Evolutionary conservation across 352 stramenopile species (phyloP).

Genomic region (Pythium aquatile): DNA sequence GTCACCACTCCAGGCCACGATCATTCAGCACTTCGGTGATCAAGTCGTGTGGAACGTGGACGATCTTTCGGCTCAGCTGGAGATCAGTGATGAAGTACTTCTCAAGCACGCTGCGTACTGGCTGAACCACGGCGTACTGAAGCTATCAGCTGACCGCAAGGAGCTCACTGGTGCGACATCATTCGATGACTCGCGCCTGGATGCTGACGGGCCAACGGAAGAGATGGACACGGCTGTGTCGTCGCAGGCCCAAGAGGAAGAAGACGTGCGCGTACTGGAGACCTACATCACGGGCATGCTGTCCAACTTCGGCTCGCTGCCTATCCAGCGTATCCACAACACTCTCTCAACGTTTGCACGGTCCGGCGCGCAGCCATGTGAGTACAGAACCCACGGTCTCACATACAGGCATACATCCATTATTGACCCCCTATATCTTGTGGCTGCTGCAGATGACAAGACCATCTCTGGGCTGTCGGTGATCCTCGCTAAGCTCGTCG

Average conservation of each 20-base stretch:
- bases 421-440: neutral
- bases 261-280: conserved; percentile 92
- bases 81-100: conserved; percentile 59
- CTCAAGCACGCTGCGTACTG: conserved; percentile 64
- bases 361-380: conserved; percentile 74
- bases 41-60: conserved; percentile 69
- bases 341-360: conserved; percentile 90
- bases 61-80: conserved; percentile 54
- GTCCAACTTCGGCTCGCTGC: conserved; percentile 91
- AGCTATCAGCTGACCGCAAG: conserved; percentile 40
- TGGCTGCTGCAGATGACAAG: conserved; percentile 56
- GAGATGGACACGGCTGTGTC: conserved; percentile 86
- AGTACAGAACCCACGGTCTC: conserved; percentile 13
- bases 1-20: conserved; percentile 91
- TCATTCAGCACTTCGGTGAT: conserved; percentile 95
- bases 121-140: conserved; percentile 69
- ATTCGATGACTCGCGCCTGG: conserved; percentile 45
- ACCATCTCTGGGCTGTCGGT: conserved; percentile 75
- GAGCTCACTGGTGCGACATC: conserved; percentile 41
- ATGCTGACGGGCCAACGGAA: conserved; percentile 42
- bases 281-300: conserved; percentile 96
- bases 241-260: conserved; percentile 85
- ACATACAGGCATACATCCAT: neutral
- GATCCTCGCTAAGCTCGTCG: conserved; percentile 68
- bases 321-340: conserved; percentile 93